Evolutionary conservation across 2,329 filamentous ascomycete genomes (phyloP), one percentile per base, ranked within the genome.

Genomic region (Fusarium sp.): DNA sequence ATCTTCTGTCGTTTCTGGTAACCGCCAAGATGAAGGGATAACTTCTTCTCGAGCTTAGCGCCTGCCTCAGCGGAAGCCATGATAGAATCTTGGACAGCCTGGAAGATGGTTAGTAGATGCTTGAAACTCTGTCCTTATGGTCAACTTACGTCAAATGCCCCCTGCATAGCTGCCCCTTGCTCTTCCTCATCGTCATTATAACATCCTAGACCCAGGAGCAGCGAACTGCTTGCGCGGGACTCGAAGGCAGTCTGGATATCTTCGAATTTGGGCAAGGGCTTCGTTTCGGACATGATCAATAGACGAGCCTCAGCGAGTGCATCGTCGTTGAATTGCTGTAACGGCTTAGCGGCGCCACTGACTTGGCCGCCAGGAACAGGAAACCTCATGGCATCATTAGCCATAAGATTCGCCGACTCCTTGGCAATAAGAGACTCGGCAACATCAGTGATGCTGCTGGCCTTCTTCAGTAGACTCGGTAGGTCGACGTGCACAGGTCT

Each of bases 31-130:
- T 96, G 91, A 57, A 97, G 85, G 0, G 86, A 85, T n/a, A 99
- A 87, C 81, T 96, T 98, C 87, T 97, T 97, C 81, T 98, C 94
- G 2, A 97, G 84, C 80, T 95, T 97, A 77, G 94, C 93, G 57
- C 92, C 93, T 61, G 91, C 87, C 73, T 95, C 91, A 5, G 94
- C 96, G 0, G 90, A 89, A 5, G 87, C 83, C 73, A 92, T 86
- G 67, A 97, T 92, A 10, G 87, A 85, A 48, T 92, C 88, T 80
- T 96, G 92, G 3, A 94, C 87, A 47, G 86, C 86, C 90, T 92
- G 58, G 24, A 63, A 44, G 27, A 63, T 16, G 25, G 54, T 77
- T 71, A 77, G 72, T 40, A 40, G 7, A 46, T 29, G 20, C 7
- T 47, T 22, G 3, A 24, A 18, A 9, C 12, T n/a, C 13, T 22